Percentiles rank a stretch among this genome's conserved stretches.
These are phyloP conservation scores for Suillus spraguei DNA, from an alignment of 768 basidiomycete species.

Conservation along the genomic window DNA sequence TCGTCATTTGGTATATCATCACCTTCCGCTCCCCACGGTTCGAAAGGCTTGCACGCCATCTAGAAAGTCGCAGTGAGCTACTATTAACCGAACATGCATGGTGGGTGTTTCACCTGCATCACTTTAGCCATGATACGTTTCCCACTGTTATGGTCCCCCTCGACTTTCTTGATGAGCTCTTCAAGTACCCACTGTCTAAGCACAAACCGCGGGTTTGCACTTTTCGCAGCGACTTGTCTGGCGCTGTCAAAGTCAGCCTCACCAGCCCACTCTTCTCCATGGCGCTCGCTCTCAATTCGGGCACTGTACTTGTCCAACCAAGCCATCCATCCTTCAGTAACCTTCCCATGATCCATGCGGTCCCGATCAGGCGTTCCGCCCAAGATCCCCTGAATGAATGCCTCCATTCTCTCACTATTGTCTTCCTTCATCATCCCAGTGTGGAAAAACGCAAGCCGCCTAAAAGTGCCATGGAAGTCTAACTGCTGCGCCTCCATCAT, in stretches of 20 bases:
- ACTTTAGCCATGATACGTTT: constrained; percentile 78
- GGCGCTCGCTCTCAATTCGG: constrained; percentile 55
- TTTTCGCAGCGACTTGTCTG: constrained; percentile 51
- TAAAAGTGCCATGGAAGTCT: constrained; percentile 91
- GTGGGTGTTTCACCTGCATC: constrained; percentile 59
- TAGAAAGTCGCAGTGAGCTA: constrained; percentile 30
- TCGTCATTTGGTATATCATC: constrained; percentile 44
- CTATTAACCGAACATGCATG: not conserved
- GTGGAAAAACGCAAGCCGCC: constrained; percentile 66
- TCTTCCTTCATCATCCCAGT: constrained; percentile 37
- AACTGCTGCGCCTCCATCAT: constrained; percentile 72
- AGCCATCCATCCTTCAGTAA: constrained; percentile 51
- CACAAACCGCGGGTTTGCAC: constrained; percentile 88
- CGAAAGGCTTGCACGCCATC: constrained; percentile 90
- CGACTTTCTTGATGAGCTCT: constrained; percentile 76
- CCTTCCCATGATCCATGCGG: constrained; percentile 44
- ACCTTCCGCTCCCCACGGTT: constrained; percentile 83
- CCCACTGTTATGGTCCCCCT: constrained; percentile 62
- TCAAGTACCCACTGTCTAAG: constrained; percentile 96
- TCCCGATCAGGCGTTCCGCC: constrained; percentile 48
- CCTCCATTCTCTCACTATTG: constrained; percentile 33
- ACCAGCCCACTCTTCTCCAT: constrained; percentile 43
- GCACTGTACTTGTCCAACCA: constrained; percentile 69
- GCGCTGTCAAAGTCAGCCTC: constrained; percentile 44
- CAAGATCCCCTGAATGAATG: constrained; percentile 49